These are phyloP conservation scores for Kodamaea suecica DNA, from an alignment of 1,139 yeast species.

Conservation along the genomic window DNA sequence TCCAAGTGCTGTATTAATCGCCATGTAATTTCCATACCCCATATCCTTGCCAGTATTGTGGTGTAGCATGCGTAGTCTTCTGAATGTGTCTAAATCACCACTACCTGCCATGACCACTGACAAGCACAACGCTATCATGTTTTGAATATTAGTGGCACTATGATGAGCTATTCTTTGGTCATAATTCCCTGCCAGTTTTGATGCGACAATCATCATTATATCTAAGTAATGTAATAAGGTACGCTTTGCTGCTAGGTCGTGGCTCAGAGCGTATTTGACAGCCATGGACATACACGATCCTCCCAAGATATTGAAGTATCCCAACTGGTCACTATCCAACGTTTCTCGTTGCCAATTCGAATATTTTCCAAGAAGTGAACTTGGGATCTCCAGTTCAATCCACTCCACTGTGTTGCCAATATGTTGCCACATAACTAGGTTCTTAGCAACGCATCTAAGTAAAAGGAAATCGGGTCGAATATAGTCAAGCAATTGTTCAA, in stretches of 20 bases:
- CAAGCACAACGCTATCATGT: conserved; percentile 58
- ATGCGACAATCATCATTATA: conserved; percentile 52
- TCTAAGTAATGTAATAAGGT: conserved; percentile 65
- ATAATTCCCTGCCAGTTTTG: conserved; percentile 45
- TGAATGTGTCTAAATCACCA: conserved; percentile 78
- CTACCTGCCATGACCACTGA: conserved; percentile 87
- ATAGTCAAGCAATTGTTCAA: conserved; percentile 63
- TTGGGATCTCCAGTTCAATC: conserved; percentile 59
- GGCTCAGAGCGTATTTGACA: conserved; percentile 71
- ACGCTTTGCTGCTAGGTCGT: conserved; percentile 51
- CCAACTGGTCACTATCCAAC: conserved; percentile 62
- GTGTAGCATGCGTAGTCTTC: conserved; percentile 69
- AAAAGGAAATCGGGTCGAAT: conserved; percentile 78
- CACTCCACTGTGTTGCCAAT: conserved; percentile 55
- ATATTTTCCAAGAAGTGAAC: conserved; percentile 31
- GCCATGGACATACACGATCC: conserved; percentile 80
- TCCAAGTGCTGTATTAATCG: conserved; percentile 81
- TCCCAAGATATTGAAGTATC: conserved; percentile 64
- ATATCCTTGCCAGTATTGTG: conserved; percentile 48
- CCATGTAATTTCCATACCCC: conserved; percentile 72
- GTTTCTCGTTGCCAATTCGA: conserved; percentile 19
- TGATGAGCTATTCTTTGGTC: conserved; percentile 60
- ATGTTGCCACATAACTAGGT: conserved; percentile 75
- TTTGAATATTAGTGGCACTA: conserved; percentile 57
- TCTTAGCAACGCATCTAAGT: conserved; percentile 63